Conservation (phyloP, 2,329 filamentous ascomycete genomes). For the Colletotrichum incanum region DNA sequence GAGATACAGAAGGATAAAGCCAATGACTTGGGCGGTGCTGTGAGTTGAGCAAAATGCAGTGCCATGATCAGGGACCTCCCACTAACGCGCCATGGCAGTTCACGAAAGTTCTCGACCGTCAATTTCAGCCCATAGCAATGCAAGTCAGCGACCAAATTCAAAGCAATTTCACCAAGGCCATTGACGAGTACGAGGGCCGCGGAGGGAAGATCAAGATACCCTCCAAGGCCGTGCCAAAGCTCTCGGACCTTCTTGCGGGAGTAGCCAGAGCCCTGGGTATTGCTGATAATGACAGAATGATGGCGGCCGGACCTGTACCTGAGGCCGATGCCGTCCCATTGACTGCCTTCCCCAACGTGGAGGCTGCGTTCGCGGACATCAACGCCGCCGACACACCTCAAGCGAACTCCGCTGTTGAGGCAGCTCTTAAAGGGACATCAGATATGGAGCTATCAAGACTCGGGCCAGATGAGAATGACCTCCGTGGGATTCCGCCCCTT, state of each 20-base stretch:
- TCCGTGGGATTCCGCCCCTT: conserved; percentile 27
- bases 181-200: conserved; percentile 30
- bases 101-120: conserved; percentile 13
- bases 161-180: conserved; percentile 17
- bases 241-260: conserved; percentile 29
- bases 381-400: conserved; percentile 16
- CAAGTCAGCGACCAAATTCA: conserved; percentile 24
- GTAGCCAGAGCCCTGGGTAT: conserved; percentile 32
- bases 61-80: not conserved
- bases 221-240: conserved; percentile 28
- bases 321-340: not conserved
- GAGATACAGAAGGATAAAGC: conserved; percentile 33
- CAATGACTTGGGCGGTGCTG: conserved; percentile 18
- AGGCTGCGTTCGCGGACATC: conserved; percentile 25
- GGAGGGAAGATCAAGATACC: conserved; percentile 41
- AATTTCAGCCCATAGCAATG: conserved; percentile 10
- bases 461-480: conserved; percentile 27
- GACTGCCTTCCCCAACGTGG: not conserved
- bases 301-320: not conserved
- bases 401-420: conserved; percentile 12
- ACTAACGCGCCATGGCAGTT: conserved; percentile 9
- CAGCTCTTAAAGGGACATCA: not conserved
- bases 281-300: not conserved
- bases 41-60: not conserved
- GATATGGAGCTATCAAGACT: conserved; percentile 14